phyloP scores from a whole-genome alignment of 169 alveolate genomes.

The Theileria sp. region DNA sequence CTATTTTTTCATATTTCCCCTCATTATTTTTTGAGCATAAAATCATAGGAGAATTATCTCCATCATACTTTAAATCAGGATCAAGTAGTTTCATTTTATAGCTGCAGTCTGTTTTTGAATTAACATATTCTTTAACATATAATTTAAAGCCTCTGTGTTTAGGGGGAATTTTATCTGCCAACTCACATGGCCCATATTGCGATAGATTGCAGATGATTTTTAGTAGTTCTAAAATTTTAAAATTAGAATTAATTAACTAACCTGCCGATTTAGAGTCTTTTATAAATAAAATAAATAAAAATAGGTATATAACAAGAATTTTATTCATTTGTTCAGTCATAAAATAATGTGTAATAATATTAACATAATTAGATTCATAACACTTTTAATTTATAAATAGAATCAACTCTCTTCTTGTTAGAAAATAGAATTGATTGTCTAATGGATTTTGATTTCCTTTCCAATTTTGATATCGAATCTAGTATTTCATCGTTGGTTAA shows the following conservation, averaged over 20 bases:
- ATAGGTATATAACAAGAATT: not conserved
- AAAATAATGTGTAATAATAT: conserved; percentile 15
- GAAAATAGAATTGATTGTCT: not conserved
- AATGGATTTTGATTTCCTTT: not conserved
- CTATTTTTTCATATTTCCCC: not conserved
- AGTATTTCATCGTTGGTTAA: conserved; percentile 48
- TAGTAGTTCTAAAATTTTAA: not conserved
- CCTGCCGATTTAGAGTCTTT: not conserved
- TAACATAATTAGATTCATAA: not conserved
- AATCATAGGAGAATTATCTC: not conserved
- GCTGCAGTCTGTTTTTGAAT: not conserved
- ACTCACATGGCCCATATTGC: conserved; percentile 33
- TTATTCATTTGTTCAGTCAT: not conserved
- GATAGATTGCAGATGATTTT: not conserved
- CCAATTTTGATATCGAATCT: conserved; percentile 21
- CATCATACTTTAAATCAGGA: not conserved
- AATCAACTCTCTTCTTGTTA: not conserved
- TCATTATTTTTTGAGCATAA: not conserved
- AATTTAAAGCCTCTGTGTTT: not conserved
- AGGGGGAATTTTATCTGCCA: not conserved
- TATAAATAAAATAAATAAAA: not conserved
- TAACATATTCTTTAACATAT: not conserved
- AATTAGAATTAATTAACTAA: not conserved
- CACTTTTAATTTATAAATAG: not conserved
- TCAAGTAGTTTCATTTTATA: not conserved